Conservation (phyloP, 805 yeast genomes). For the Scheffersomyces lignosus region DNA sequence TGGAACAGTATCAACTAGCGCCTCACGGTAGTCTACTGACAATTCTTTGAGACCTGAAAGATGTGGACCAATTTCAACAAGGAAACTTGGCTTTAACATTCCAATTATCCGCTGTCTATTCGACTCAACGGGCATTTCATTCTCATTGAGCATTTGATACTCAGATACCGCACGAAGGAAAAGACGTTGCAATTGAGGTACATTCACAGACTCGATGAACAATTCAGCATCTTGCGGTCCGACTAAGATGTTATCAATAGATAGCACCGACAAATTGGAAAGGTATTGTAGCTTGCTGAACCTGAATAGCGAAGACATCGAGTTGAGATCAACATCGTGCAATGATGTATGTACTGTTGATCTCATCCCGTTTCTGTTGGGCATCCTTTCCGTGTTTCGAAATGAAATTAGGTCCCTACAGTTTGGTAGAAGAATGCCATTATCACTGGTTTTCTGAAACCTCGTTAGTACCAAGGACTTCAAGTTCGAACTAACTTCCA, state of each 20-base stretch:
- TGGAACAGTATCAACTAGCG: constrained; percentile 40
- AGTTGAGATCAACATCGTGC: constrained; percentile 10
- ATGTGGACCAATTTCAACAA: neutral
- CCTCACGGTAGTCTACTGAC: constrained; percentile 43
- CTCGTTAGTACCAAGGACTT: constrained; percentile 19
- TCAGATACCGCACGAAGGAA: constrained; percentile 38
- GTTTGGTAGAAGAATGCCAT: constrained; percentile 11
- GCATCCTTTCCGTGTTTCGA: neutral
- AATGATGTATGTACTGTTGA: constrained; percentile 2
- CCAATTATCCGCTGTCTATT: neutral
- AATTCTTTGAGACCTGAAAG: constrained; percentile 21
- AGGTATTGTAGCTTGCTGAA: constrained; percentile 13
- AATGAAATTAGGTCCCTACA: constrained; percentile 13
- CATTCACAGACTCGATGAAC: constrained; percentile 16
- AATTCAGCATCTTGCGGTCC: constrained; percentile 19
- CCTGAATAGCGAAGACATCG: constrained; percentile 9
- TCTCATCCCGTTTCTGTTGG: neutral
- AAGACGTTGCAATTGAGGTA: constrained; percentile 23
- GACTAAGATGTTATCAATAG: constrained; percentile 24
- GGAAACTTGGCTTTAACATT: neutral
- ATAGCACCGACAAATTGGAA: constrained; percentile 16
- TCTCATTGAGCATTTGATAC: constrained; percentile 17
- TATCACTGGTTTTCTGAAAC: constrained; percentile 10
- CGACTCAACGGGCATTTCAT: neutral
- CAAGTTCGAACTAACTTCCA: constrained; percentile 11